phyloP scores from a whole-genome alignment of 192 early-diverging fungal genomes.

The Coemansia sp. region DNA sequence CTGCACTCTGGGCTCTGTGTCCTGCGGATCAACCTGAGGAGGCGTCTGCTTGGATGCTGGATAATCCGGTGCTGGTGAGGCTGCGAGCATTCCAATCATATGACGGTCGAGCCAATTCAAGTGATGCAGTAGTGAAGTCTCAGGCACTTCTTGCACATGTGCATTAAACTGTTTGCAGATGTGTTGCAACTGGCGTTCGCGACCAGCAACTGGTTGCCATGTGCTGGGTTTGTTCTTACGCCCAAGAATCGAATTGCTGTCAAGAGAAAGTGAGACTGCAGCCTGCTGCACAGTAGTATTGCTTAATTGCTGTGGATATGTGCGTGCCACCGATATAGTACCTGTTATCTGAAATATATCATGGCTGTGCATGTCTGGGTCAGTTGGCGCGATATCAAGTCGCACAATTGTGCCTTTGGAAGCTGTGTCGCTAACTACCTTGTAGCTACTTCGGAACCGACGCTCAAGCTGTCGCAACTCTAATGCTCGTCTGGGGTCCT shows the following conservation, averaged over 20 bases:
- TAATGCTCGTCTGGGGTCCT: slow-evolving; percentile 12
- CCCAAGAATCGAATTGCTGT: slow-evolving; percentile 26
- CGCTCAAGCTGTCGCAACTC: slow-evolving; percentile 52
- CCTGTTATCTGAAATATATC: slow-evolving; percentile 34
- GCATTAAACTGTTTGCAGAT: slow-evolving; percentile 24
- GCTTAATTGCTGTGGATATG: slow-evolving; percentile 23
- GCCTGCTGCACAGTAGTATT: slow-evolving; percentile 5
- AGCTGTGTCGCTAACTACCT: slow-evolving; percentile 10
- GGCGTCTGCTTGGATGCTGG: not conserved
- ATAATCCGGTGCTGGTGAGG: slow-evolving; percentile 16
- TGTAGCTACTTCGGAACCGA: slow-evolving; percentile 44
- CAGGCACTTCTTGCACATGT: slow-evolving; percentile 25
- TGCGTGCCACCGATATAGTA: slow-evolving; percentile 14
- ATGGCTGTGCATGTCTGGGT: slow-evolving; percentile 35
- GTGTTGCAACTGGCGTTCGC: slow-evolving; percentile 20
- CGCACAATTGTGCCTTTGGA: slow-evolving; percentile 13
- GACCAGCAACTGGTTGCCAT: slow-evolving; percentile 26
- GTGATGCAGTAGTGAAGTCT: slow-evolving; percentile 40
- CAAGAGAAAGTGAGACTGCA: slow-evolving; percentile 22
- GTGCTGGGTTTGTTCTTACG: slow-evolving; percentile 38
- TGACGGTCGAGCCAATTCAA: slow-evolving; percentile 59
- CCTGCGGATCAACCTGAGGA: not conserved
- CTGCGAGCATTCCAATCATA: slow-evolving; percentile 26
- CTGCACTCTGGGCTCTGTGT: not conserved
- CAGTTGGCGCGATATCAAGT: slow-evolving; percentile 35